phyloP scores from a whole-genome alignment of 768 basidiomycete genomes.

The Galerina marginata region DNA sequence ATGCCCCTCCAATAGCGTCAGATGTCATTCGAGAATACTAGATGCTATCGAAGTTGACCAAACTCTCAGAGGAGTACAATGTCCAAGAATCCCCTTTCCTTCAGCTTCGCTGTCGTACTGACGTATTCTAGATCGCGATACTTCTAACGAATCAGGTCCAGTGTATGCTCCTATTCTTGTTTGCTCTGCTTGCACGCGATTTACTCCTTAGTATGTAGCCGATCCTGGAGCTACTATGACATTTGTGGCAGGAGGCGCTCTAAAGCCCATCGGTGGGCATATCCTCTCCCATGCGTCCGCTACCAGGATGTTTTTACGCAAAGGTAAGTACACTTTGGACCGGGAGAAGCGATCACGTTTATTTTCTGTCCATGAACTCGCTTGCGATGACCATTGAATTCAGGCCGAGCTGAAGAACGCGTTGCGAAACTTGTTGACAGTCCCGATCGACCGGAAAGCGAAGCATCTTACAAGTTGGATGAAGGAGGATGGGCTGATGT shows the following conservation, averaged over 20 bases:
- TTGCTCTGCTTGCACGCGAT: not conserved
- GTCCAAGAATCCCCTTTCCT: conserved; percentile 39
- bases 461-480: conserved; percentile 89
- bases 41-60: conserved; percentile 92
- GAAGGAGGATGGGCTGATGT: conserved; percentile 92
- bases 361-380: not conserved
- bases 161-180: conserved; percentile 49
- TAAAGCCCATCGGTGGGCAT: conserved; percentile 91
- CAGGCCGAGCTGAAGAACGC: conserved; percentile 89
- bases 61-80: conserved; percentile 92
- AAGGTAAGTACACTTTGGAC: conserved; percentile 53
- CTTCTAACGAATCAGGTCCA: conserved; percentile 94
- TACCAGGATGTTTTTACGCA: conserved; percentile 85
- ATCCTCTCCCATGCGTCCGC: conserved; percentile 91
- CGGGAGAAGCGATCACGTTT: no score
- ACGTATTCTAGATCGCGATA: conserved; percentile 66
- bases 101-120: conserved; percentile 2
- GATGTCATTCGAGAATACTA: conserved; percentile 29
- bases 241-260: conserved; percentile 91
- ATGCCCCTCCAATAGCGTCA: not conserved
- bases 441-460: conserved; percentile 87
- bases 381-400: not conserved
- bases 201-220: conserved; percentile 47
- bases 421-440: conserved; percentile 91
- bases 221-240: conserved; percentile 96